Evolutionary conservation across 176 grass and related monocot species (phyloP), one percentile per base, ranked within the genome.

Genomic region (Carex kokanica): DNA sequence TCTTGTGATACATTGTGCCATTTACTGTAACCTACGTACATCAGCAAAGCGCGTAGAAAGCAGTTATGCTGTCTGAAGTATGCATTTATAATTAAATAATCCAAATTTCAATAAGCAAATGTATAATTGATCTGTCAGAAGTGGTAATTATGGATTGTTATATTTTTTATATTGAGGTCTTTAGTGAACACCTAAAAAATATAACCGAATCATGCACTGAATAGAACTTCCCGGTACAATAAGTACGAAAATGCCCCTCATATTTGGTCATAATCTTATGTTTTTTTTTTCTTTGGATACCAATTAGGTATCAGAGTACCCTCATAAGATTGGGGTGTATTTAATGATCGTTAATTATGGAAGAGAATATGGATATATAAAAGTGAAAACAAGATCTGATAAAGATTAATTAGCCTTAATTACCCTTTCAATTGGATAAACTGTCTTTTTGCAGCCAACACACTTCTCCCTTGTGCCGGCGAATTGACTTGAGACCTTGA

Each of bases 391-490:
- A 55, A 77, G 49, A 31, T 49, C 58, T 61, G 62, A 43, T 36
- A 38, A 64, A 86, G 43, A 78, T 78, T 83, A 79, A 65, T 54
- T 77, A 74, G 79, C 38, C 78, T 65, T n/a, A n/a, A n/a, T n/a
- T 95, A 95, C 96, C 89, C 96, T 95, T 80, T 99, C 96, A 55
- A 87, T 99, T 56, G 96, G 96, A 79, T 99, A 99, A 38, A 92
- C 96, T 14, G 93, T 99, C 91, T 88, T 99, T 58, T 27, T 86
- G 88, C 96, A 99, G 86, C 89, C 96, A 86, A 93, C 80, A 74
- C 96, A 99, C 81, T 93, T 99, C 83, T 99, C 96, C 86, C 88
- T 95, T 31, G 93, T 99, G 77, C 93, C 96, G 83, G 79, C 96
- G 88, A 99, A 99, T 83, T 89, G 83, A 78, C 88, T 89, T 0